phyloP scores from a whole-genome alignment of 495 filamentous ascomycete genomes.

The Talaromyces trachyspermus region DNA sequence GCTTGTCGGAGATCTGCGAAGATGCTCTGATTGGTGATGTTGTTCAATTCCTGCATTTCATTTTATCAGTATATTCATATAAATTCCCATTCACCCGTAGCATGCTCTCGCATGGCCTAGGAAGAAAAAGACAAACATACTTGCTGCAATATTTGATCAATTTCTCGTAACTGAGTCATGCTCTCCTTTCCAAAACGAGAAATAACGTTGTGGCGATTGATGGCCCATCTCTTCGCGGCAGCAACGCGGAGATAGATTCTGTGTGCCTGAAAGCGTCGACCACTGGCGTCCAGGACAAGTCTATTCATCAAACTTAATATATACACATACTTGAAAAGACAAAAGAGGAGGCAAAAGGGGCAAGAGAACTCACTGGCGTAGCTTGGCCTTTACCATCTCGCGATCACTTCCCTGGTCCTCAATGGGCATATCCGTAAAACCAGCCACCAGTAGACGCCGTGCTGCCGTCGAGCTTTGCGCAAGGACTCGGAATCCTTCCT shows the following conservation, averaged over 20 bases:
- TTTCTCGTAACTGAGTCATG: conserved; percentile 47
- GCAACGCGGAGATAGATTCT: conserved; percentile 75
- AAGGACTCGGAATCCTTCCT: conserved; percentile 69
- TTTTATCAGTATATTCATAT: neutral
- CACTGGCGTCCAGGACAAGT: conserved; percentile 68
- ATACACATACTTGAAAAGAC: no score
- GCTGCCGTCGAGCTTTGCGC: conserved; percentile 69
- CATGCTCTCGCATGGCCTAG: no score
- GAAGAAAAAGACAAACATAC: conserved; percentile 37
- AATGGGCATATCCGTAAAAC: conserved; percentile 50
- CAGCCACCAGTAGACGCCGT: conserved; percentile 64
- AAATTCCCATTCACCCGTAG: no score
- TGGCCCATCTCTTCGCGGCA: conserved; percentile 73
- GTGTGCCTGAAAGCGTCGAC: conserved; percentile 77
- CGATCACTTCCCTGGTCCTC: conserved; percentile 47
- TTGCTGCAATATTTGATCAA: conserved; percentile 52
- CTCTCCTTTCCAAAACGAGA: conserved; percentile 50
- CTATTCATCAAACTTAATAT: no score
- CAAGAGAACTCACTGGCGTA: conserved; percentile 33
- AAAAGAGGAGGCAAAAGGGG: neutral
- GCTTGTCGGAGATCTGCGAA: conserved; percentile 55
- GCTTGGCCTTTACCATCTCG: conserved; percentile 65
- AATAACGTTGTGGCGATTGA: conserved; percentile 49
- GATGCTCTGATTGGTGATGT: conserved; percentile 60
- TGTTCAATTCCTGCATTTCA: conserved; percentile 51